These are phyloP conservation scores for Psidium friedrichsthalianum DNA, from an alignment of 345 rosid genomes.

Conservation along the genomic window DNA sequence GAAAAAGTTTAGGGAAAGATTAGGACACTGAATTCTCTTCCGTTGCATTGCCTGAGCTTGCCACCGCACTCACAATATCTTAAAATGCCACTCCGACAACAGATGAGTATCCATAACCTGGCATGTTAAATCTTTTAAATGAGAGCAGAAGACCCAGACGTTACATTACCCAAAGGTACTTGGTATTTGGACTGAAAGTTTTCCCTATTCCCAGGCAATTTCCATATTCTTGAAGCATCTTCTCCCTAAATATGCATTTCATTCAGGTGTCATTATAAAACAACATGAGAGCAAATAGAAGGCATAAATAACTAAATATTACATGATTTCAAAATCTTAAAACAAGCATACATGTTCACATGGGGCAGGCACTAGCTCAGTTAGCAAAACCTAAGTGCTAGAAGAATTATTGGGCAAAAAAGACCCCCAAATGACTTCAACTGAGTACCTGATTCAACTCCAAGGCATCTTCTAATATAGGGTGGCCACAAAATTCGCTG, in stretches of 20 bases:
- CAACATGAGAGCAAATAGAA: neutral
- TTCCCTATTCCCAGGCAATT: conserved; percentile 34
- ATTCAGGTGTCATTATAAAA: neutral
- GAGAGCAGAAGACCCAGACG: neutral
- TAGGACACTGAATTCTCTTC: neutral
- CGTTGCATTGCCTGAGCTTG: neutral
- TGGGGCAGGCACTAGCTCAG: neutral
- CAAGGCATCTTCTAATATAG: conserved; percentile 68
- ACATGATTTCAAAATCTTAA: neutral
- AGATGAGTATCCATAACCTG: neutral
- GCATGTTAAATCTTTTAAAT: neutral
- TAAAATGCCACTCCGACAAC: neutral
- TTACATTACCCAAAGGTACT: conserved; percentile 47
- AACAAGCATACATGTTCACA: neutral
- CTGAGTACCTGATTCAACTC: conserved; percentile 36
- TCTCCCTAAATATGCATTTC: conserved; percentile 30
- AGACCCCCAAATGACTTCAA: neutral
- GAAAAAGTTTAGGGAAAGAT: neutral
- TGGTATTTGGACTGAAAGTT: conserved; percentile 27
- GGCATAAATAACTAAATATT: neutral
- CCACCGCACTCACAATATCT: neutral
- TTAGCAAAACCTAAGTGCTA: neutral
- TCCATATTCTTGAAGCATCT: conserved; percentile 22
- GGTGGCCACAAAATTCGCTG: conserved; percentile 79
- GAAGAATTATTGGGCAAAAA: neutral